Conservation (phyloP, 75 land plant species). For the Pinus albicaulis region DNA sequence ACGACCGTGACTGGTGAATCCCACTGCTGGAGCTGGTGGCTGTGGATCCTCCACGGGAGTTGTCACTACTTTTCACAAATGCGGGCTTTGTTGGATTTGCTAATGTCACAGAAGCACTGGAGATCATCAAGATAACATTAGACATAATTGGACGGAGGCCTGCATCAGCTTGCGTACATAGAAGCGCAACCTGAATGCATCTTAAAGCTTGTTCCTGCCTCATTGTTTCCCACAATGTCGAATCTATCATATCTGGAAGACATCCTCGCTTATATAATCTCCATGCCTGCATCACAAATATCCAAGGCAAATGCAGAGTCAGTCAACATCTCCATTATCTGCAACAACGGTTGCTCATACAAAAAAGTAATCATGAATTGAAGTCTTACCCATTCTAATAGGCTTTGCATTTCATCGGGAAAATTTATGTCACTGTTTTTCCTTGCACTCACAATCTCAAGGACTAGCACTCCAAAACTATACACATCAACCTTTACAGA, state of each 20-base stretch:
- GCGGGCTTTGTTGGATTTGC: constrained; percentile 10
- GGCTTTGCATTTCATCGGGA: background rate
- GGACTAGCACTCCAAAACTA: too few relatives aligned
- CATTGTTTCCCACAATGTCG: background rate
- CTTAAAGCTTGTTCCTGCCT: constrained; percentile 8
- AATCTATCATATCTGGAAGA: constrained; percentile 1
- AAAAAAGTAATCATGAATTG: too few relatives aligned
- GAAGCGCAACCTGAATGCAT: constrained; percentile 21
- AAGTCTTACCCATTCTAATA: background rate
- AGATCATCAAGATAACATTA: constrained; percentile 19
- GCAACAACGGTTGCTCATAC: too few relatives aligned
- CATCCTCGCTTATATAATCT: background rate
- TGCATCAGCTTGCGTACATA: constrained; percentile 22
- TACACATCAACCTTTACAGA: too few relatives aligned
- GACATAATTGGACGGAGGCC: constrained; percentile 22
- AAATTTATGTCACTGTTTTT: too few relatives aligned
- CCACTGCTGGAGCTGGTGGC: too few relatives aligned
- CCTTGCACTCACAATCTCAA: too few relatives aligned
- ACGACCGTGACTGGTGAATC: background rate
- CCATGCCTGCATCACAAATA: constrained; percentile 11
- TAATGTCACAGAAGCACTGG: constrained; percentile 11
- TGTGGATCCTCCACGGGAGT: too few relatives aligned
- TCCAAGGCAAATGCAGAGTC: too few relatives aligned
- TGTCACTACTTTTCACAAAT: background rate
- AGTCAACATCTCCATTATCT: too few relatives aligned